A percentile compares a stretch with the other conserved stretches of the same genome.
Evolutionary conservation across 169 alveolate species (phyloP).

Genomic region (Pseudocohnilembus persalinus): DNA sequence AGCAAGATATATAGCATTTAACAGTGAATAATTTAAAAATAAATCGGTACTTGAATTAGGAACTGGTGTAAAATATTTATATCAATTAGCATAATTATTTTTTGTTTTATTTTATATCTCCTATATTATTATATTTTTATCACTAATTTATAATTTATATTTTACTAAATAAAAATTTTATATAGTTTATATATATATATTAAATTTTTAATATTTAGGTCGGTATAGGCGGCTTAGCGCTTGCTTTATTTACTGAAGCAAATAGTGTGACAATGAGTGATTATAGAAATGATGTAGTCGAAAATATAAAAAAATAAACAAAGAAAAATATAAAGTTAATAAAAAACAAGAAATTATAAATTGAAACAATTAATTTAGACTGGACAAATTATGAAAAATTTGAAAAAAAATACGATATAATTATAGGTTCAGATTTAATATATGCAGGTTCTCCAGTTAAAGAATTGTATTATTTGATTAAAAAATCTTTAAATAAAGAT

Average conservation of each 20-base stretch:
- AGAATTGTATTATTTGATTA: conserved; percentile 43
- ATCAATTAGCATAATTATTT: background rate
- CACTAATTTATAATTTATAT: too few species aligned
- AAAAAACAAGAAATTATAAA: background rate
- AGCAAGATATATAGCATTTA: conserved; percentile 48
- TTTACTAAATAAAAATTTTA: too few species aligned
- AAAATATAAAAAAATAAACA: conserved; percentile 41
- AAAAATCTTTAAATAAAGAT: conserved; percentile 32
- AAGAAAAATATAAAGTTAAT: conserved; percentile 30
- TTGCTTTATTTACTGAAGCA: conserved; percentile 42
- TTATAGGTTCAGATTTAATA: conserved; percentile 54
- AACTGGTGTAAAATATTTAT: conserved; percentile 47
- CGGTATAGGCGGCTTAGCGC: conserved; percentile 62
- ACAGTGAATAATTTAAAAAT: conserved; percentile 26
- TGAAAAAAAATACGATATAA: conserved; percentile 47
- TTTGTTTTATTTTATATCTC: too few species aligned
- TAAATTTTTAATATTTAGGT: too few species aligned
- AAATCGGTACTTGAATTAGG: conserved; percentile 64
- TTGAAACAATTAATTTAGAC: conserved; percentile 34
- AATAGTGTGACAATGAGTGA: conserved; percentile 42
- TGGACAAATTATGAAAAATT: conserved; percentile 48
- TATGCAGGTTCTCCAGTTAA: conserved; percentile 48
- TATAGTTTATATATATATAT: too few species aligned
- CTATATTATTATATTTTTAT: too few species aligned
- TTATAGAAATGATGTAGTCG: conserved; percentile 49